These are phyloP conservation scores for Sclerotinia glacialis DNA, from an alignment of 2,329 filamentous ascomycete species.

Conservation along the genomic window DNA sequence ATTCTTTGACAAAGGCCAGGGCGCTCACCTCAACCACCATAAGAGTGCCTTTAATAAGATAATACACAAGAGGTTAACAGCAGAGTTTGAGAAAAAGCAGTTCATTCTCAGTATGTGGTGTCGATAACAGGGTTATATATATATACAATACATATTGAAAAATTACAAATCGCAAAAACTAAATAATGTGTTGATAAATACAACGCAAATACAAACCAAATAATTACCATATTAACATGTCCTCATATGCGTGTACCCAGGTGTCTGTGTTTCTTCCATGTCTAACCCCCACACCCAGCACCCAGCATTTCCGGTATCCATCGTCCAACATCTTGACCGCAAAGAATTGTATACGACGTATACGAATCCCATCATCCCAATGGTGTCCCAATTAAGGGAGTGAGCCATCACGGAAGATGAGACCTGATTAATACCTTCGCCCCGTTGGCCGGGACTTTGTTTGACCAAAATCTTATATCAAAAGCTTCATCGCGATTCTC, in stretches of 20 bases:
- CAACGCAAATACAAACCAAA: neutral
- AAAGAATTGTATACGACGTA: neutral
- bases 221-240: neutral
- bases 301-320: neutral
- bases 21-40: too few species aligned
- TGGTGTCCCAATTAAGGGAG: neutral
- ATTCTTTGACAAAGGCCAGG: too few species aligned
- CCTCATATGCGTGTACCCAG: neutral
- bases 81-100: neutral
- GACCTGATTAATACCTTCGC: neutral
- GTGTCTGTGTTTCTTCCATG: neutral
- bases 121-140: neutral
- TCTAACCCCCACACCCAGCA: neutral
- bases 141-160: neutral
- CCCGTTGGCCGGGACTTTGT: too few species aligned
- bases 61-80: neutral
- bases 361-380: neutral
- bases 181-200: neutral
- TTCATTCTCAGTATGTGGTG: neutral
- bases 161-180: neutral
- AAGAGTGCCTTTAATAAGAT: too few species aligned
- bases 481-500: neutral
- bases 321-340: neutral
- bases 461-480: neutral
- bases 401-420: neutral